Conservation (phyloP, 306 rosid genomes). For the Macrotyloma uniflorum region DNA sequence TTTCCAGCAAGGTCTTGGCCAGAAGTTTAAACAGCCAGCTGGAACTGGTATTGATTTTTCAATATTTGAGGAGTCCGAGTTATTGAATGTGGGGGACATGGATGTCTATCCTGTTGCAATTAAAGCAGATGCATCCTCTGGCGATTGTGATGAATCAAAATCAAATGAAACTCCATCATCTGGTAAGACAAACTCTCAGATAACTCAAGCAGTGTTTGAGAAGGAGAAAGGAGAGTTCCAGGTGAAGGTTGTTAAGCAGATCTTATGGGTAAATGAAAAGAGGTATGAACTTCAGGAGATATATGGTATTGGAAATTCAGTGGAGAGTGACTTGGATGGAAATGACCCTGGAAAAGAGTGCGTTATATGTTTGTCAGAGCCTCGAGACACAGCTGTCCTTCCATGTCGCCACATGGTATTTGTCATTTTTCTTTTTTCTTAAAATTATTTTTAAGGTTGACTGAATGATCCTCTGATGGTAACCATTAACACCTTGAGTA, state of each 20-base stretch:
- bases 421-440: not conserved
- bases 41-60: slow-evolving; percentile 84
- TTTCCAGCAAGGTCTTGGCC: slow-evolving; percentile 92
- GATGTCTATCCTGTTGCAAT: slow-evolving; percentile 80
- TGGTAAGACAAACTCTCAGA: slow-evolving; percentile 67
- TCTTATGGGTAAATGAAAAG: slow-evolving; percentile 83
- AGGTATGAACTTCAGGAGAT: slow-evolving; percentile 97
- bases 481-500: not conserved
- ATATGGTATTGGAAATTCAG: slow-evolving; percentile 93
- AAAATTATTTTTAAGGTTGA: slow-evolving; percentile 1
- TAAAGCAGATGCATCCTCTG: slow-evolving; percentile 79
- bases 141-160: slow-evolving; percentile 56
- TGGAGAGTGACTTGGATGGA: slow-evolving; percentile 77
- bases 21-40: slow-evolving; percentile 80
- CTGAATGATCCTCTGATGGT: slow-evolving; percentile 17
- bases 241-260: slow-evolving; percentile 83
- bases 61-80: slow-evolving; percentile 69
- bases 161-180: slow-evolving; percentile 56
- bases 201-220: slow-evolving; percentile 90
- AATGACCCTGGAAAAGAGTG: slow-evolving; percentile 97
- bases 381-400: slow-evolving; percentile 91
- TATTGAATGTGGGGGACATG: slow-evolving; percentile 58
- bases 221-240: slow-evolving; percentile 86
- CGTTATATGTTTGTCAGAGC: slow-evolving; percentile 97
- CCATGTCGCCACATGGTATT: slow-evolving; percentile 99